Evolutionary conservation across 2,329 filamentous ascomycete genomes (phyloP).

Genomic region (Zymoseptoria crescenta): DNA sequence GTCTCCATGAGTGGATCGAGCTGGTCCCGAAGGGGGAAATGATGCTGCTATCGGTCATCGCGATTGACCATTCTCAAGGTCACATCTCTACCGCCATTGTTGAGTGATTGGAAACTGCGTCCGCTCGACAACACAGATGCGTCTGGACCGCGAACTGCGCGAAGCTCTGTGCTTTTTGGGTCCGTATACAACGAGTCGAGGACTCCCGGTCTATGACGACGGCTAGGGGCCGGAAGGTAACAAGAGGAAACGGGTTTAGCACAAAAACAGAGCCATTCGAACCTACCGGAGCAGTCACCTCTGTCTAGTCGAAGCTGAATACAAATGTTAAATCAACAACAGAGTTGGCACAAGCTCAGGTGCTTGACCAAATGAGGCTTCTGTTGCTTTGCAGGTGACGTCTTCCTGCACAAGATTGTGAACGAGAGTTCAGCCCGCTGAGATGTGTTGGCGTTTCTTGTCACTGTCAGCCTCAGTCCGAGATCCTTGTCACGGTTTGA

Average conservation of each 20-base stretch:
- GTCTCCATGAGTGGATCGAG: neutral
- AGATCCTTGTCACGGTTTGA: neutral
- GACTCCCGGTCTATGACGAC: neutral
- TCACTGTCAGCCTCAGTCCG: too few species aligned
- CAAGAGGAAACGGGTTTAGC: neutral
- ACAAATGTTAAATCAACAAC: neutral
- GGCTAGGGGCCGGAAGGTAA: neutral
- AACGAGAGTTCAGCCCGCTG: neutral
- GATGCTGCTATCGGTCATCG: neutral
- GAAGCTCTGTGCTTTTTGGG: neutral
- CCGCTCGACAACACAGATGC: neutral
- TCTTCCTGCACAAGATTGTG: neutral
- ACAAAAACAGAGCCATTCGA: neutral
- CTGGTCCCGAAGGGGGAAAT: neutral
- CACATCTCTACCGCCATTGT: neutral
- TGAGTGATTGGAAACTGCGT: neutral
- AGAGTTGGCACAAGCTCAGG: neutral
- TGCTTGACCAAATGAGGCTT: neutral
- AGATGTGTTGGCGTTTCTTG: neutral
- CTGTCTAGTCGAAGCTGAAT: too few species aligned
- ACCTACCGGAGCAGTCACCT: neutral
- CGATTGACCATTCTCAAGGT: neutral
- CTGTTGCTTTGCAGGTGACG: neutral
- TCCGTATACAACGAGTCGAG: neutral
- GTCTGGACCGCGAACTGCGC: neutral